Percentiles rank a stretch among this genome's conserved stretches.
Evolutionary conservation across 768 basidiomycete species (phyloP).

Genomic region (Crepidotus variabilis): DNA sequence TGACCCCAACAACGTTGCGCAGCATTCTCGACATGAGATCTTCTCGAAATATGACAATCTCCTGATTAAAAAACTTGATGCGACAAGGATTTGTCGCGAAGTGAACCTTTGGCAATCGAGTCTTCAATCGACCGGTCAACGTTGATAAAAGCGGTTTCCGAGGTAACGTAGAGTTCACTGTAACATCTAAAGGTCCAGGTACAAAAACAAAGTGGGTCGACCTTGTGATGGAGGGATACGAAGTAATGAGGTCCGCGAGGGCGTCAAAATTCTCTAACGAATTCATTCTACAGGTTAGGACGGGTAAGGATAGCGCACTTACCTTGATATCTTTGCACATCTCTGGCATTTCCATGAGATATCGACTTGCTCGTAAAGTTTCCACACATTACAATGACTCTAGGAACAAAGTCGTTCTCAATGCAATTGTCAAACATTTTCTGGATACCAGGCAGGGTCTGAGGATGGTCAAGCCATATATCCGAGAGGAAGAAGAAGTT

Average conservation of each 20-base stretch:
- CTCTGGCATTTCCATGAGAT: constrained; percentile 71
- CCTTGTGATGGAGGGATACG: constrained; percentile 74
- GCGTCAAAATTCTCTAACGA: constrained; percentile 78
- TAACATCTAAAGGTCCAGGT: constrained; percentile 90
- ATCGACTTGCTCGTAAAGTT: constrained; percentile 89
- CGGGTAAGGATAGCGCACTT: neutral
- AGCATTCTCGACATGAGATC: constrained; percentile 94
- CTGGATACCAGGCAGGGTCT: constrained; percentile 73
- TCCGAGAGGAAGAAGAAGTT: constrained; percentile 95
- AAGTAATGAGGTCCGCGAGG: constrained; percentile 78
- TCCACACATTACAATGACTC: constrained; percentile 88
- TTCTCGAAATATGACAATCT: constrained; percentile 91
- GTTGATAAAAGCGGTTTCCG: constrained; percentile 76
- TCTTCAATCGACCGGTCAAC: constrained; percentile 64
- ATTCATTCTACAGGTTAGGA: neutral
- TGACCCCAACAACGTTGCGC: constrained; percentile 86
- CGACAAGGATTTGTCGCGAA: constrained; percentile 92
- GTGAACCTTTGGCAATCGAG: constrained; percentile 73
- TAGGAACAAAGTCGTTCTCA: constrained; percentile 83
- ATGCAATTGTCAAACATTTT: constrained; percentile 89
- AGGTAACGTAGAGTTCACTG: constrained; percentile 77
- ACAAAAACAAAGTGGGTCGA: constrained; percentile 90
- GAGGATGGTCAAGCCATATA: constrained; percentile 90
- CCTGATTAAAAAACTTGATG: constrained; percentile 92
- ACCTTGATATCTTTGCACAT: constrained; percentile 87